Conservation (phyloP, 352 stramenopile species). For the Phytopythium helicoides region DNA sequence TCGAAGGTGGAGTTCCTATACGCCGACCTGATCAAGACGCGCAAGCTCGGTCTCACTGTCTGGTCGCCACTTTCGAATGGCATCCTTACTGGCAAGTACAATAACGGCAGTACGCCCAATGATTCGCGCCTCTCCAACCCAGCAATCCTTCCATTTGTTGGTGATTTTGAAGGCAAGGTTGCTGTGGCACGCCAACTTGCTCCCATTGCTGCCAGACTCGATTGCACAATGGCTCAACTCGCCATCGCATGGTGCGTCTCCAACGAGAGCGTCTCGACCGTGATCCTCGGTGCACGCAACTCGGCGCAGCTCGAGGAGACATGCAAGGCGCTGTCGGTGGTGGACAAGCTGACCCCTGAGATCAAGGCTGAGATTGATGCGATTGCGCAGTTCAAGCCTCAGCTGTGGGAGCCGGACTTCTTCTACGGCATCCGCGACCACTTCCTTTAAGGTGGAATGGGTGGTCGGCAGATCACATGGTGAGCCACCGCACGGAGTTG, state of each 20-base stretch:
- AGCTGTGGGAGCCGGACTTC: too few species aligned
- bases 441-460: too few species aligned
- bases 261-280: constrained; percentile 45
- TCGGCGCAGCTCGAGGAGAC: too few species aligned
- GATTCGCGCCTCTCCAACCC: constrained; percentile 28
- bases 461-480: too few species aligned
- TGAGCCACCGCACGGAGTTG: too few species aligned
- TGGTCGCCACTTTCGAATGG: constrained; percentile 47
- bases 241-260: constrained; percentile 46
- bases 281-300: constrained; percentile 50
- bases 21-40: constrained; percentile 47
- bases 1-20: constrained; percentile 62
- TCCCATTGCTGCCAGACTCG: constrained; percentile 26
- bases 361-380: too few species aligned
- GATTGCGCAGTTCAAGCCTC: too few species aligned
- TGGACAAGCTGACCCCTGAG: too few species aligned
- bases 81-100: constrained; percentile 62
- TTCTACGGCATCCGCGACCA: too few species aligned
- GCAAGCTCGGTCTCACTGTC: constrained; percentile 55
- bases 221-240: constrained; percentile 37
- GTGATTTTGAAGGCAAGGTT: constrained; percentile 24
- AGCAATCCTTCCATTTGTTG: neutral
- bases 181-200: constrained; percentile 18
- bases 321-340: too few species aligned
- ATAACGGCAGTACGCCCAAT: constrained; percentile 16